These are phyloP conservation scores for Triangularia verruculosa DNA, from an alignment of 2,329 filamentous ascomycete genomes.

Conservation along the genomic window DNA sequence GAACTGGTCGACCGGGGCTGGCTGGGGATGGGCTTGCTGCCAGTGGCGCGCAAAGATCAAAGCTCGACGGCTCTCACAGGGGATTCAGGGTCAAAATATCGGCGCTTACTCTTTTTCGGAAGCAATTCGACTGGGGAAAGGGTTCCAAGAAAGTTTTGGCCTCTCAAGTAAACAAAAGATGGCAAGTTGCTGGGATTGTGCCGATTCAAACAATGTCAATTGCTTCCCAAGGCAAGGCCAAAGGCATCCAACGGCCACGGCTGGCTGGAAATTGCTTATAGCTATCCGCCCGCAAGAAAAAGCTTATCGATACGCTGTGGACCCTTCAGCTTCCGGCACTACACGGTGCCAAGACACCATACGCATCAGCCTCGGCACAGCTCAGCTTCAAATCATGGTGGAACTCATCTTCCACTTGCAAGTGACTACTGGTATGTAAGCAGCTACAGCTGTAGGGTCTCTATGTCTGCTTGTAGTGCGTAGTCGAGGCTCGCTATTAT, in stretches of 20 bases:
- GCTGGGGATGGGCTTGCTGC: background rate
- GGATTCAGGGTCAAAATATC: background rate
- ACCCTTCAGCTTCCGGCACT: constrained; percentile 23
- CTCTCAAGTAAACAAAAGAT: background rate
- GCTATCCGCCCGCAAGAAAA: constrained; percentile 16
- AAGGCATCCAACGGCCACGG: constrained; percentile 20
- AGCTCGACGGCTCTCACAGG: background rate
- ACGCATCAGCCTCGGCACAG: constrained; percentile 19
- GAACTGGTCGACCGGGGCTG: background rate
- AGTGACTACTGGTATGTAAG: background rate
- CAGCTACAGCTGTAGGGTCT: too few relatives aligned
- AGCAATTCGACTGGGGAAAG: background rate
- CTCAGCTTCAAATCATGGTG: background rate
- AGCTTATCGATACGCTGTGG: constrained; percentile 26
- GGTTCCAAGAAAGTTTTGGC: background rate
- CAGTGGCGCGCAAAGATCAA: background rate
- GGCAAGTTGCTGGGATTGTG: background rate
- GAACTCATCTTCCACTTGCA: background rate
- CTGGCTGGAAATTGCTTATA: constrained; percentile 31
- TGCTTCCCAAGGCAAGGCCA: constrained; percentile 19
- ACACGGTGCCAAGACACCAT: constrained; percentile 6
- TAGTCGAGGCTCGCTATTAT: too few relatives aligned
- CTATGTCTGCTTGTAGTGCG: too few relatives aligned
- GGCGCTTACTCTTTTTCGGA: background rate
- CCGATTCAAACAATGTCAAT: constrained; percentile 2